These are phyloP conservation scores for Pleurotus tuber-regium DNA, from an alignment of 768 basidiomycete genomes.

Conservation along the genomic window DNA sequence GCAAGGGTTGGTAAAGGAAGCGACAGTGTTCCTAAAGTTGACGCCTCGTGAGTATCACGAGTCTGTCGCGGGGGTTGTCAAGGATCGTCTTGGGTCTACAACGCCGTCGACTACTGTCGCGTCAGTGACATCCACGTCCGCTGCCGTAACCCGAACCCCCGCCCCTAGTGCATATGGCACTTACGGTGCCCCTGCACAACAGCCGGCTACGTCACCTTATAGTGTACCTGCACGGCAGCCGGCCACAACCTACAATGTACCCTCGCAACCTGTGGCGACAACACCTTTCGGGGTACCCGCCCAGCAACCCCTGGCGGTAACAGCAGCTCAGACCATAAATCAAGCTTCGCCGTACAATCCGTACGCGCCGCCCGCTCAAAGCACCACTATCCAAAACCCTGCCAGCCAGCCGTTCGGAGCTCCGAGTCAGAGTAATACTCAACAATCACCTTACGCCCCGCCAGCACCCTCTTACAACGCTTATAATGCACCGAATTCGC, in stretches of 20 bases:
- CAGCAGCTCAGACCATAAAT: not conserved
- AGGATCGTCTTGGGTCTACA: constrained; percentile 37
- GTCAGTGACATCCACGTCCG: constrained; percentile 18
- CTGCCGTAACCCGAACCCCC: constrained; percentile 17
- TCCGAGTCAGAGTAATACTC: not conserved
- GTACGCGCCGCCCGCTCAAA: not conserved
- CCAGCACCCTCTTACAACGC: not conserved
- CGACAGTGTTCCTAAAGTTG: constrained; percentile 72
- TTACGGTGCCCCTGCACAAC: not conserved
- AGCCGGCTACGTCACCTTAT: constrained; percentile 7
- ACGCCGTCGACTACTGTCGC: constrained; percentile 12
- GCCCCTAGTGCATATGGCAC: constrained; percentile 6
- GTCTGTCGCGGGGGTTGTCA: constrained; percentile 37
- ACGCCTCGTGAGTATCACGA: constrained; percentile 81
- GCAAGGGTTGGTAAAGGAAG: constrained; percentile 87
- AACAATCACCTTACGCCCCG: not conserved
- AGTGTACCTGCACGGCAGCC: not conserved
- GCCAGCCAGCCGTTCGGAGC: not conserved
- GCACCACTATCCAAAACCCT: not conserved
- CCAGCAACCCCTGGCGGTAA: too few relatives aligned
- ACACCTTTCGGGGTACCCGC: too few relatives aligned
- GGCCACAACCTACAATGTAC: not conserved
- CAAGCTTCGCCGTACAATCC: not conserved
- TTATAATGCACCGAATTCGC: constrained; percentile 18
- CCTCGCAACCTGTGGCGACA: too few relatives aligned